A percentile compares a stretch with the other conserved stretches of the same genome.
Conservation (phyloP, 2,329 filamentous ascomycete species). For the Beauveria rudraprayagi region DNA sequence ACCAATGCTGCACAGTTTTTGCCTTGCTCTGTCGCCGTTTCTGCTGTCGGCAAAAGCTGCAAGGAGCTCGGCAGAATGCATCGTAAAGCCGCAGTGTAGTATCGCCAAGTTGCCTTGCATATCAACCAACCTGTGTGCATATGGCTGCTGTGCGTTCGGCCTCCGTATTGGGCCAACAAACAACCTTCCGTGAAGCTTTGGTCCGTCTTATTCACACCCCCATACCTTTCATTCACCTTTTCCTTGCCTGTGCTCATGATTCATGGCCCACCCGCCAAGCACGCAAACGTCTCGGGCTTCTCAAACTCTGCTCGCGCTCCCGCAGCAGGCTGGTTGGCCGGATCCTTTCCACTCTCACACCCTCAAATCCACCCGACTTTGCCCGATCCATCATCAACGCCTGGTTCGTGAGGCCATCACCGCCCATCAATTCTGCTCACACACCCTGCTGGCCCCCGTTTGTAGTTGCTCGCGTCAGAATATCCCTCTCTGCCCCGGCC, state of each 20-base stretch:
- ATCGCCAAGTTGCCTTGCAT: background rate
- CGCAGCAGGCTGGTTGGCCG: conserved; percentile 1
- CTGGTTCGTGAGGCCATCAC: conserved; percentile 13
- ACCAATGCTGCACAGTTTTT: background rate
- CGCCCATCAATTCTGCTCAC: conserved; percentile 6
- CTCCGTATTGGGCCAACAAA: background rate
- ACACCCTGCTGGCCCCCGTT: conserved; percentile 11
- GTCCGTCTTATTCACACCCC: conserved; percentile 4
- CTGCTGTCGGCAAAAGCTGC: background rate
- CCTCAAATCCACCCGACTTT: conserved; percentile 12
- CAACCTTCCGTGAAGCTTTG: background rate
- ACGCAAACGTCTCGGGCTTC: conserved; percentile 19
- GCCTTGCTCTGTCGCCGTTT: background rate
- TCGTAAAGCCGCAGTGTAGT: conserved; percentile 1
- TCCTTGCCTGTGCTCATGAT: conserved; percentile 20
- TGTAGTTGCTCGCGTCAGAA: conserved; percentile 5
- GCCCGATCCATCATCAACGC: conserved; percentile 11
- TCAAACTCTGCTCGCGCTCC: conserved; percentile 17
- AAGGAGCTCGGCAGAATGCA: background rate
- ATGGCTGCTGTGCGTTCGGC: background rate
- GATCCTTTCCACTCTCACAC: conserved; percentile 10
- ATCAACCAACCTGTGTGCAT: background rate
- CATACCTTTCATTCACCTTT: background rate
- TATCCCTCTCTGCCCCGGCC: conserved; percentile 11
- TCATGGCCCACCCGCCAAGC: conserved; percentile 26